Base-by-base conservation (phyloP, 106 monocot genomes). In the Ottelia alismoides region DNA sequence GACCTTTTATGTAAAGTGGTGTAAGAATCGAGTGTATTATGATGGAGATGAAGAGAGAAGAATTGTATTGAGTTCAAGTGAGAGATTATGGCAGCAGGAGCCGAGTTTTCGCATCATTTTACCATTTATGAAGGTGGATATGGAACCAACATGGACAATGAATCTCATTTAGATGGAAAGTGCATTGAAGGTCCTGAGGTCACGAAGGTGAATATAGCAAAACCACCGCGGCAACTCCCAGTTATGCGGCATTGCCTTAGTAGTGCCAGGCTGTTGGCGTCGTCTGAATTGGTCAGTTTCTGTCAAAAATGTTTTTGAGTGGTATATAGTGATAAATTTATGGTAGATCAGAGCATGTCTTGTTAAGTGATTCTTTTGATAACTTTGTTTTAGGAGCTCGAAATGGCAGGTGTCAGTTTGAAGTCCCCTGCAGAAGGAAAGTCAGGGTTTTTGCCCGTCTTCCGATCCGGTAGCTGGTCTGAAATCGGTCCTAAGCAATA, bases 401-500 rank as follows among this genome's bases (percentile, higher is more conserved):
- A 72, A 24, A 28, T 78, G 2, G 68, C 49, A 27, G 57, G 54
- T 11, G 29, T 78, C 35, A 48, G 46, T 9, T 53, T 69, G 62
- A 74, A 29, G 18, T 77, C 76, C 18, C 67, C 76, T 23, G 22
- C 55, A 0, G 70, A 70, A 32, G 59, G 25, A 7, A 55, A 50
- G 16, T 22, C 53, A n/a, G 48, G 27, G 1, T 80, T 79, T 66
- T 52, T 74, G 53, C 83, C 89, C 17, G 69, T 83, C 40, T 79
- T 84, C 55, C 74, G 90, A 9, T 90, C 90, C 0, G 90, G 90
- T 27, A 84, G 90, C 61, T 84, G 77, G 17, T 61, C 84, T 0
- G 80, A 84, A 21, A 77, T 74, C 11, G 90, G 84, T 1, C 71
- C 75, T 19, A 84, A 84, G 51, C 57, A 56, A 59, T 59, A 46